Percentiles rank a stretch among this genome's conserved stretches.
These are phyloP conservation scores for Boletus bicolor DNA, from an alignment of 768 basidiomycete genomes.

Conservation along the genomic window DNA sequence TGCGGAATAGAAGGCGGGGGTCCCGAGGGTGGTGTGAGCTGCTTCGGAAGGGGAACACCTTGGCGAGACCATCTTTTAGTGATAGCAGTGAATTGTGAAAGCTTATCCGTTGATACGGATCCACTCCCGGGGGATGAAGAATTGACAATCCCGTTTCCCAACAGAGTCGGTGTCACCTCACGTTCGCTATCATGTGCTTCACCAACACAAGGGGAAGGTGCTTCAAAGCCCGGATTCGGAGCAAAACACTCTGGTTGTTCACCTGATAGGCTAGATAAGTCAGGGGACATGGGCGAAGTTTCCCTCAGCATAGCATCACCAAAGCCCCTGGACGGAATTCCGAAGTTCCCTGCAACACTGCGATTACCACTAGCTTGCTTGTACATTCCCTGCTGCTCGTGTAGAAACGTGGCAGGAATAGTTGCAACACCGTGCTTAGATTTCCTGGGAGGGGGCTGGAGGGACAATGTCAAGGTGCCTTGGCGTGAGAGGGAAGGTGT, in stretches of 20 bases:
- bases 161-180: neutral
- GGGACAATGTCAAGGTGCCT: slow-evolving; percentile 30
- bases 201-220: neutral
- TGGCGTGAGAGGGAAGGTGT: slow-evolving; percentile 29
- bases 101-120: slow-evolving; percentile 29
- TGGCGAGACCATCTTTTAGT: slow-evolving; percentile 56
- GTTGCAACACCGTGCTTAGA: slow-evolving; percentile 16
- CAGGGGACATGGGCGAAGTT: slow-evolving; percentile 6
- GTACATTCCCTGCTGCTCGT: slow-evolving; percentile 22
- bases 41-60: slow-evolving; percentile 44
- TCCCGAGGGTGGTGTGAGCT: slow-evolving; percentile 55
- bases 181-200: neutral
- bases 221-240: neutral
- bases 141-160: neutral
- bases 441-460: slow-evolving; percentile 35
- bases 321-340: slow-evolving; percentile 16
- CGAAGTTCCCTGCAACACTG: slow-evolving; percentile 31
- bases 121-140: neutral
- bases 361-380: slow-evolving; percentile 25
- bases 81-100: slow-evolving; percentile 17
- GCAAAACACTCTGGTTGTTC: slow-evolving; percentile 3
- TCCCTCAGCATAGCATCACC: slow-evolving; percentile 11
- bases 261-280: slow-evolving; percentile 3
- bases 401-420: neutral
- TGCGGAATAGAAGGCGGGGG: slow-evolving; percentile 50